phyloP scores from a whole-genome alignment of 129 eudicot species.

The Flaveria bidentis region DNA sequence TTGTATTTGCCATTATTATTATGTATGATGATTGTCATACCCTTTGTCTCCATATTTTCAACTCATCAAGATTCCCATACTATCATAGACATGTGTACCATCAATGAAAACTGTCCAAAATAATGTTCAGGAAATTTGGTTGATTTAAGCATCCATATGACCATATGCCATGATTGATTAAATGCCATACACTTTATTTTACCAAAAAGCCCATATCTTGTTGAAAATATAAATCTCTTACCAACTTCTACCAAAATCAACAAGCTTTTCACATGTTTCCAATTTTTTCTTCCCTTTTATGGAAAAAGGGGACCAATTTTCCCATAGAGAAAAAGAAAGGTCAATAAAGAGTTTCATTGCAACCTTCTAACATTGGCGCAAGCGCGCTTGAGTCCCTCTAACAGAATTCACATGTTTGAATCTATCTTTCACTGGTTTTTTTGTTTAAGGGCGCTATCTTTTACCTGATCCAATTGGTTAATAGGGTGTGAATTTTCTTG shows the following conservation, averaged over 20 bases:
- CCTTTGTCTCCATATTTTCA: not conserved
- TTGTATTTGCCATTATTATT: not conserved
- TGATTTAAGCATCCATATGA: not conserved
- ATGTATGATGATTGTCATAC: not conserved
- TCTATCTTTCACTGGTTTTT: too few relatives aligned
- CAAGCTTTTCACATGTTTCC: conserved; percentile 37
- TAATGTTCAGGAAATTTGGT: not conserved
- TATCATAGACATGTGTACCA: not conserved
- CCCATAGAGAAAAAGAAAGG: not conserved
- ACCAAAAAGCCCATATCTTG: conserved; percentile 31
- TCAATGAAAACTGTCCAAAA: not conserved
- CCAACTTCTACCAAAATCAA: conserved; percentile 35
- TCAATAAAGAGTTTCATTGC: not conserved
- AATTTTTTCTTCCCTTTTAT: conserved; percentile 26
- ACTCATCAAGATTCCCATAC: not conserved
- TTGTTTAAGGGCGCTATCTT: too few relatives aligned
- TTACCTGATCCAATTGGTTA: too few relatives aligned
- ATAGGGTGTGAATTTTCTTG: too few relatives aligned
- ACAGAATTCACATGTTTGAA: too few relatives aligned
- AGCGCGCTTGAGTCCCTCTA: too few relatives aligned
- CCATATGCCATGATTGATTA: not conserved
- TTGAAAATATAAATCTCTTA: conserved; percentile 33
- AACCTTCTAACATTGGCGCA: too few relatives aligned
- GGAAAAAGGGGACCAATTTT: not conserved
- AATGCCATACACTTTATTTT: not conserved